Conservation (phyloP, 2,329 filamentous ascomycete species). For the Hymenoscyphus infarciens region DNA sequence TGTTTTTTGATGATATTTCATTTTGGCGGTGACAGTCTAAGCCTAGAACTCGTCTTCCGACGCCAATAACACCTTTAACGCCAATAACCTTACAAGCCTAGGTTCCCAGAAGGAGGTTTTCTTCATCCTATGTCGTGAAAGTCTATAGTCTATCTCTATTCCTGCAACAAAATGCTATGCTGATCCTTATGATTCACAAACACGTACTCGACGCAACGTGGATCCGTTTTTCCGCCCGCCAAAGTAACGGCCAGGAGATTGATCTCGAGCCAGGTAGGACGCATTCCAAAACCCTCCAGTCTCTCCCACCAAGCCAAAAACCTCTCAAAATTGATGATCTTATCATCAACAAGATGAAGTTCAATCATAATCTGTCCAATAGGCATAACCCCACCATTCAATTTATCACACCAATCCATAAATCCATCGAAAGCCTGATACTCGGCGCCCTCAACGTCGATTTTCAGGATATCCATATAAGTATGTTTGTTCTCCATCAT, state of each 20-base stretch:
- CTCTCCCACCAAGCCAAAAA: conserved; percentile 34
- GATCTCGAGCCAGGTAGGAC: conserved; percentile 32
- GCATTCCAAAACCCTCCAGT: conserved; percentile 31
- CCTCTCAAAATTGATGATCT: conserved; percentile 25
- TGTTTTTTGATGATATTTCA: too few species aligned
- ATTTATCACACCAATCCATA: conserved; percentile 25
- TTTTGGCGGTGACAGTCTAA: too few species aligned
- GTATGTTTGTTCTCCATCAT: conserved; percentile 39
- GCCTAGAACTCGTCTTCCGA: not conserved
- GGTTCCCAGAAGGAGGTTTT: not conserved
- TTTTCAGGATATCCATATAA: conserved; percentile 42
- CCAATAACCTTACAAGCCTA: not conserved
- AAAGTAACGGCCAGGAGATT: conserved; percentile 32
- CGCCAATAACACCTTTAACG: conserved; percentile 1
- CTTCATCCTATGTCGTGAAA: not conserved
- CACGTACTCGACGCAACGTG: conserved; percentile 33
- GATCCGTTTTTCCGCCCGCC: conserved; percentile 25
- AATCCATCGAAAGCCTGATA: conserved; percentile 34
- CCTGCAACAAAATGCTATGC: conserved; percentile 26
- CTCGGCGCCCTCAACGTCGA: conserved; percentile 40
- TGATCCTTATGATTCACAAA: conserved; percentile 30
- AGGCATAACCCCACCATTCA: conserved; percentile 18
- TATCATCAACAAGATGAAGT: conserved; percentile 29
- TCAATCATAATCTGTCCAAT: conserved; percentile 32
- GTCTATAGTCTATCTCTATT: conserved; percentile 5